Conservation (phyloP, 1,284 basidiomycete genomes). For the Volvariella surrecta region DNA sequence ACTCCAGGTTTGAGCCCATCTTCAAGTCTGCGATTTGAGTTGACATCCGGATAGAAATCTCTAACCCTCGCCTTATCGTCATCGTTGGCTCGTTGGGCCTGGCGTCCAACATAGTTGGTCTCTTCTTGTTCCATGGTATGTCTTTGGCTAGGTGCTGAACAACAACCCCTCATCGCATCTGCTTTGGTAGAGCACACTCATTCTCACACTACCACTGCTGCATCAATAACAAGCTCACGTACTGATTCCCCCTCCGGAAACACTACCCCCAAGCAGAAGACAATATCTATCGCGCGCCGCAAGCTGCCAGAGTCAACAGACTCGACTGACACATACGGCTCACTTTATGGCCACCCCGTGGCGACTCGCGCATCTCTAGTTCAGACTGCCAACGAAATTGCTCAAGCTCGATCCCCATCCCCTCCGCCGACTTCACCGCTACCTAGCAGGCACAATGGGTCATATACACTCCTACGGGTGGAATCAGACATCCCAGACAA, state of each 20-base stretch:
- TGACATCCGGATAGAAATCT: conserved; percentile 62
- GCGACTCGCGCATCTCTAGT: conserved; percentile 85
- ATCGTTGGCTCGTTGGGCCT: conserved; percentile 88
- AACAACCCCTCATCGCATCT: conserved; percentile 6
- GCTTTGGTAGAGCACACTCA: conserved; percentile 58
- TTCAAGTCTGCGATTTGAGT: conserved; percentile 5
- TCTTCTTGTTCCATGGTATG: conserved; percentile 93
- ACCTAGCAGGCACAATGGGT: conserved; percentile 20
- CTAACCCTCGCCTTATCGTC: conserved; percentile 82
- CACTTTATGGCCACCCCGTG: conserved; percentile 80
- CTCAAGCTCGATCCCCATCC: conserved; percentile 43
- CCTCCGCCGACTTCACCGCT: conserved; percentile 38
- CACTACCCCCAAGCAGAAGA: conserved; percentile 17
- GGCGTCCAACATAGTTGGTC: conserved; percentile 86
- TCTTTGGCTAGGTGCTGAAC: conserved; percentile 8
- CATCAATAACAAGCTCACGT: conserved; percentile 19
- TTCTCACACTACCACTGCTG: conserved; percentile 32
- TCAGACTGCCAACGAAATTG: conserved; percentile 81
- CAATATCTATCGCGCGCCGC: not conserved
- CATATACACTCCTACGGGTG: conserved; percentile 20
- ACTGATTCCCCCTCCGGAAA: conserved; percentile 14
- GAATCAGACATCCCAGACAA: conserved; percentile 12
- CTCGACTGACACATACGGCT: conserved; percentile 43
- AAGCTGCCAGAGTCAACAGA: conserved; percentile 12
- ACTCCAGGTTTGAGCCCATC: conserved; percentile 52